These are phyloP conservation scores for Tolypocladium endophyticum DNA, from an alignment of 2,329 filamentous ascomycete genomes.

Conservation along the genomic window DNA sequence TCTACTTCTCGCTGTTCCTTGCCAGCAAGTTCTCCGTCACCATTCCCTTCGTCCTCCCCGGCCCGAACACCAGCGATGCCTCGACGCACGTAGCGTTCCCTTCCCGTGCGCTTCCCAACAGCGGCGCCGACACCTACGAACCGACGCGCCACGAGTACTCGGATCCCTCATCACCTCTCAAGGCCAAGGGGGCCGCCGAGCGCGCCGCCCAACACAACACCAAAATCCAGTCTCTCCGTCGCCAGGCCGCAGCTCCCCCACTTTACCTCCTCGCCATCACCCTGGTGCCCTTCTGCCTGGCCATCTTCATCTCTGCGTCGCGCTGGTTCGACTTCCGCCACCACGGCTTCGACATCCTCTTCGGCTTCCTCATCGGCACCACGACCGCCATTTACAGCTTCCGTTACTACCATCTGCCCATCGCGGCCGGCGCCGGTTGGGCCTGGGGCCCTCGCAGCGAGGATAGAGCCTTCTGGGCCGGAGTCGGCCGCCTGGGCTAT, in stretches of 20 bases:
- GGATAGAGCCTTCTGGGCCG: slow-evolving; percentile 68
- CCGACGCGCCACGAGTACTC: slow-evolving; percentile 12
- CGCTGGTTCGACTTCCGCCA: slow-evolving; percentile 85
- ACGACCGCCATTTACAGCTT: slow-evolving; percentile 65
- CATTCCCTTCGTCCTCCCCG: slow-evolving; percentile 54
- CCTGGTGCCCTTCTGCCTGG: slow-evolving; percentile 60
- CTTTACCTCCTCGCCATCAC: slow-evolving; percentile 63
- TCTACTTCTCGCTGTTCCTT: slow-evolving; percentile 80
- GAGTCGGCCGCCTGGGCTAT: slow-evolving; percentile 52
- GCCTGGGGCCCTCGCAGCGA: slow-evolving; percentile 71
- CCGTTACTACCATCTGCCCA: slow-evolving; percentile 75
- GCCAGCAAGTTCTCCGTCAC: slow-evolving; percentile 71
- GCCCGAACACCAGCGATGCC: slow-evolving; percentile 29
- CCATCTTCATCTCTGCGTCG: slow-evolving; percentile 74
- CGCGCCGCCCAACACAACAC: slow-evolving; percentile 16
- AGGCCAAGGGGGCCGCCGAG: slow-evolving; percentile 13
- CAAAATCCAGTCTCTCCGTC: slow-evolving; percentile 35
- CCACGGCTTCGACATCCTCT: slow-evolving; percentile 85
- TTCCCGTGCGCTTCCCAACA: slow-evolving; percentile 47
- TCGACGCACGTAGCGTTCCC: slow-evolving; percentile 57
- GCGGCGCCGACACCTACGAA: slow-evolving; percentile 28
- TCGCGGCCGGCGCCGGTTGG: slow-evolving; percentile 69
- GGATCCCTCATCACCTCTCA: slow-evolving; percentile 10
- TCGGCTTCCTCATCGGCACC: slow-evolving; percentile 71
- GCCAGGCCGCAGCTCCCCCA: slow-evolving; percentile 72